phyloP scores from a whole-genome alignment of 2,329 filamentous ascomycete genomes.

The Paracoccidioides brasiliensis region DNA sequence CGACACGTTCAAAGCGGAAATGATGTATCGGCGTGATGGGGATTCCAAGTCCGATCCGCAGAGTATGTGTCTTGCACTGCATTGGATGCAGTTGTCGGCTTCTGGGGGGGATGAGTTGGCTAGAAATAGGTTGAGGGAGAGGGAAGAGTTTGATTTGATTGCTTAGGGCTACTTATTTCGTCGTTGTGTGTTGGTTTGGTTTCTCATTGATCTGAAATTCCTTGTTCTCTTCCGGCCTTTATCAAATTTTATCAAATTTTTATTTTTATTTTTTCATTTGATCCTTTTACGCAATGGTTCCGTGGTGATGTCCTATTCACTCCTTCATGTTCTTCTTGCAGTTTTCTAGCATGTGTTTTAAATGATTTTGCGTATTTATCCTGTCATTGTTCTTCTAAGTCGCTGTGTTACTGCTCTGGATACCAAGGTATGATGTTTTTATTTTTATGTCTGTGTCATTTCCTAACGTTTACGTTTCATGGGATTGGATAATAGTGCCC shows the following conservation, averaged over 20 bases:
- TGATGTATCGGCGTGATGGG: constrained; percentile 54
- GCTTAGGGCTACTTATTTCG: constrained; percentile 24
- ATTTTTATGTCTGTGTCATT: too few relatives aligned
- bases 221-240: neutral
- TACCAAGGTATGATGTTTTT: neutral
- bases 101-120: constrained; percentile 78
- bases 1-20: constrained; percentile 80
- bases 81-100: constrained; percentile 91
- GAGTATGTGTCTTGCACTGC: constrained; percentile 84
- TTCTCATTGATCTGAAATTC: neutral
- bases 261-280: too few relatives aligned
- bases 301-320: neutral
- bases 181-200: neutral
- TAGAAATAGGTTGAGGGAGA: constrained; percentile 64
- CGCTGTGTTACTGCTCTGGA: neutral
- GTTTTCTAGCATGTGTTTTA: neutral
- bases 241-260: too few relatives aligned
- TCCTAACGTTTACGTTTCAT: too few relatives aligned
- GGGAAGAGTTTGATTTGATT: constrained; percentile 48
- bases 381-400: neutral
- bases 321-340: neutral
- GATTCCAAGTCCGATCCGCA: constrained; percentile 65
- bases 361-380: neutral
- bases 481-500: too few relatives aligned
- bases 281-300: neutral